These are phyloP conservation scores for Leccinellum albellum DNA, from an alignment of 768 basidiomycete species.

Conservation along the genomic window DNA sequence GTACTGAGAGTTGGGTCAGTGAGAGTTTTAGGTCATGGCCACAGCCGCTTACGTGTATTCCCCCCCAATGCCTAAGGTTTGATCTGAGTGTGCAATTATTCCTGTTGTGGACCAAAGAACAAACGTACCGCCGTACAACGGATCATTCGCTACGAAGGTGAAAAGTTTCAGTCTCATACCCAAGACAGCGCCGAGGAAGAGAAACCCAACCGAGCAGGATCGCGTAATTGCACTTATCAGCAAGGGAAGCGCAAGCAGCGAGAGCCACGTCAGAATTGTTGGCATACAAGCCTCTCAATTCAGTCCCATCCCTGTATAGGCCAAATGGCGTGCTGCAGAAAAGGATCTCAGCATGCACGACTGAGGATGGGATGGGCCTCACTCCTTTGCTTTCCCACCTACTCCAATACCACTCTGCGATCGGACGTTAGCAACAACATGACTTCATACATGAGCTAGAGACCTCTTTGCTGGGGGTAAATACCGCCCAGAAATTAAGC, in stretches of 20 bases:
- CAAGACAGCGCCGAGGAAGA: slow-evolving; percentile 2
- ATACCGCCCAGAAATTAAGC: slow-evolving; percentile 80
- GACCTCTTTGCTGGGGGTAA: slow-evolving; percentile 72
- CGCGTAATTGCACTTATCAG: slow-evolving; percentile 67
- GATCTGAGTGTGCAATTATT: background rate
- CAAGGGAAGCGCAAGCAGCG: slow-evolving; percentile 64
- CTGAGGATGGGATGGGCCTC: slow-evolving; percentile 12
- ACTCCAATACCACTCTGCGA: slow-evolving; percentile 64
- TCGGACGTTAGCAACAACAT: slow-evolving; percentile 7
- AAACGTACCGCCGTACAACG: slow-evolving; percentile 66
- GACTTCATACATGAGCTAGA: slow-evolving; percentile 19
- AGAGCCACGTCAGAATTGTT: slow-evolving; percentile 61
- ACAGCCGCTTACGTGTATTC: slow-evolving; percentile 59
- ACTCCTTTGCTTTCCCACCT: slow-evolving; percentile 69
- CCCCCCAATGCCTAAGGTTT: slow-evolving; percentile 60
- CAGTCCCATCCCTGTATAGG: slow-evolving; percentile 73
- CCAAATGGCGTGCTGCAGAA: slow-evolving; percentile 64
- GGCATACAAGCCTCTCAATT: slow-evolving; percentile 71
- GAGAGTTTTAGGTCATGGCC: background rate
- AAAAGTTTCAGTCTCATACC: slow-evolving; percentile 3
- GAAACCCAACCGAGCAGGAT: slow-evolving; percentile 58
- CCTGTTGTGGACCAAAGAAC: background rate
- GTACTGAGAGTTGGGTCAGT: slow-evolving; percentile 42
- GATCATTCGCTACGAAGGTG: slow-evolving; percentile 60
- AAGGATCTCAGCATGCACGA: background rate